Conservation (phyloP, 1,284 basidiomycete species). For the Naganishia liquefaciens region DNA sequence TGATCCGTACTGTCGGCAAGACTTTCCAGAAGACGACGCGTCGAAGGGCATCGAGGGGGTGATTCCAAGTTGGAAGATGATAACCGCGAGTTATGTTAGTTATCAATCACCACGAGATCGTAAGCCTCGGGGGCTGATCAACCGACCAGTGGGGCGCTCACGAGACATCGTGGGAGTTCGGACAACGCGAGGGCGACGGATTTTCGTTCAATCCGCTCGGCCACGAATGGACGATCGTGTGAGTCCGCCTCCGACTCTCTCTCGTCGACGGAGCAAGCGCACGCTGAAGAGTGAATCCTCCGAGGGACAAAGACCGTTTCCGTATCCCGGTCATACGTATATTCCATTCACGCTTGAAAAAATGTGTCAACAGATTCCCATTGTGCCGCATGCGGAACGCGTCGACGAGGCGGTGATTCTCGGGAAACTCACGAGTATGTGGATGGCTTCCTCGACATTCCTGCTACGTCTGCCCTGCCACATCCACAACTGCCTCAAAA, state of each 20-base stretch:
- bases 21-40: slow-evolving; percentile 3
- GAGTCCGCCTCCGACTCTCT: not conserved
- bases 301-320: slow-evolving; percentile 6
- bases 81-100: slow-evolving; percentile 20
- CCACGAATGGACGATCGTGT: slow-evolving; percentile 27
- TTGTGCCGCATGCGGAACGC: slow-evolving; percentile 5
- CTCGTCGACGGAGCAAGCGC: not conserved
- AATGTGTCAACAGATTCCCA: not conserved
- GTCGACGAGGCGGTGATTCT: slow-evolving; percentile 20
- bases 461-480: no score
- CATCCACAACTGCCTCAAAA: no score
- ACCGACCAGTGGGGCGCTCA: slow-evolving; percentile 20
- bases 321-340: slow-evolving; percentile 23
- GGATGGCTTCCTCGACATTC: no score
- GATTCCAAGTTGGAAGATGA: slow-evolving; percentile 23
- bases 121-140: not conserved
- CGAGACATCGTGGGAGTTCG: slow-evolving; percentile 13
- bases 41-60: not conserved
- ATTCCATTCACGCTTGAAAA: slow-evolving; percentile 23
- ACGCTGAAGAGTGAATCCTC: no score
- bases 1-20: slow-evolving; percentile 11
- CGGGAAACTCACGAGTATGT: slow-evolving; percentile 14
- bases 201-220: slow-evolving; percentile 27
- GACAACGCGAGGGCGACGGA: slow-evolving; percentile 5
- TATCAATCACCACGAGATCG: no score